Conservation (phyloP, 1,284 basidiomycete genomes). For the Tausonia pullulans region DNA sequence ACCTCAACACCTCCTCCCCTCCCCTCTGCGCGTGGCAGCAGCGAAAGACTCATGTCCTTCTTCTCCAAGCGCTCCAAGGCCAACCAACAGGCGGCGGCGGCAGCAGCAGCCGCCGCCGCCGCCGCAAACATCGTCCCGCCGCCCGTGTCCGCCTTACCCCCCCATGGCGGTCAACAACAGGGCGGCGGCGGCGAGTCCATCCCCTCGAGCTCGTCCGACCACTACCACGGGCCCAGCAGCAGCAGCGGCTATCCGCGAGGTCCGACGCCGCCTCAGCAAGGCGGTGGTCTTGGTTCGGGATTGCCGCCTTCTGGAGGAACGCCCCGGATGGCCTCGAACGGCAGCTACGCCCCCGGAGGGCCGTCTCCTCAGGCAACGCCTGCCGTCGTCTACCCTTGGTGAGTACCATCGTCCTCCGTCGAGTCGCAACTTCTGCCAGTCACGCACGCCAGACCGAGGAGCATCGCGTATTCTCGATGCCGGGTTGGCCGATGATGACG, state of each 20-base stretch:
- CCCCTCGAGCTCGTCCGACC: neutral
- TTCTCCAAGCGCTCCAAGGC: slow-evolving; percentile 14
- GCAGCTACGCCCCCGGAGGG: too few relatives aligned
- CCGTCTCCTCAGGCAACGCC: too few relatives aligned
- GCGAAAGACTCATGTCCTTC: neutral
- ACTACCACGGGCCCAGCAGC: neutral
- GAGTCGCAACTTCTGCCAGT: too few relatives aligned
- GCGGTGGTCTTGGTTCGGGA: neutral
- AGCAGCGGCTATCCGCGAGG: neutral
- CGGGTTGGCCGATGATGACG: too few relatives aligned
- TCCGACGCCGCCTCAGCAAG: neutral
- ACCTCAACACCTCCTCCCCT: neutral
- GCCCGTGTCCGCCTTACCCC: neutral
- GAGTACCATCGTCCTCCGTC: neutral
- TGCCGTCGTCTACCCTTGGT: slow-evolving; percentile 3
- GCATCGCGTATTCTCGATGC: too few relatives aligned
- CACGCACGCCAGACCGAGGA: too few relatives aligned
- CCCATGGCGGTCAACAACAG: too few relatives aligned
- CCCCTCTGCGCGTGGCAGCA: neutral
- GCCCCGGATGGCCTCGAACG: too few relatives aligned
- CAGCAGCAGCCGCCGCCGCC: neutral
- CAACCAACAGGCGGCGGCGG: neutral
- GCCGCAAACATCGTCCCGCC: neutral
- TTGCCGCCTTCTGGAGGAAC: too few relatives aligned
- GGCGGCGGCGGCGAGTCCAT: neutral